Evolutionary conservation across 2,329 filamentous ascomycete genomes (phyloP), one percentile per base, ranked within the genome.

Genomic region (Elsinoe fawcettii): DNA sequence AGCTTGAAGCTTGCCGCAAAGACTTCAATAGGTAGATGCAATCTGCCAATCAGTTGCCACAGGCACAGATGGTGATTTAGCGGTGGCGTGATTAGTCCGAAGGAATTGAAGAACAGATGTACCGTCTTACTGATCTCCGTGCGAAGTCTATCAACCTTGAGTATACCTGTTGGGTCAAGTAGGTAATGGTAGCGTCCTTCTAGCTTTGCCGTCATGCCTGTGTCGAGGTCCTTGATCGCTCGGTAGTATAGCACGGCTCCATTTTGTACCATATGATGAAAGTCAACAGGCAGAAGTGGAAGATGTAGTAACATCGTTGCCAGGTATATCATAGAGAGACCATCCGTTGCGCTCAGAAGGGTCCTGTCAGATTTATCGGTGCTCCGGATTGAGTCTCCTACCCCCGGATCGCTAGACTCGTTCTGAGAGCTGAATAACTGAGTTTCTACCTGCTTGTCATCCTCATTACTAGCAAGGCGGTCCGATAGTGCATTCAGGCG

Each of bases 271-370:
- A 88, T 95, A 44, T 67, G 67, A 61, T 78, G 78, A 11, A 97
- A 71, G 62, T 95, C 88, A 9, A 83, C 85, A 6, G 92, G 74
- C 20, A 84, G 83, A n/a, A 88, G 77, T 0, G 91, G 90, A 57
- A 93, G 76, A 57, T 86, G 83, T 63, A 96, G 75, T 23, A 96
- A 75, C 46, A 93, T 66, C 36, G 83, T 83, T 1, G 83, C 91
- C 32, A 96, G 71, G 72, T 96, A 96, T 66, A 88, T 90, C 9
- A 96, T 69, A 1, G 78, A 84, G 55, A 97, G 71, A 0, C 86
- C 86, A 63, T 96, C 91, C 41, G 88, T 73, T 34, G 95, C 73
- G 54, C 75, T 82, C 1, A 91, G 90, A 2, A 67, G 65, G 7
- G 63, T 82, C 66, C 67, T 69, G 63, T 53, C 70, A 74, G 75